Conservation (phyloP, 2,329 filamentous ascomycete genomes). For the Trichoderma guizhouense region DNA sequence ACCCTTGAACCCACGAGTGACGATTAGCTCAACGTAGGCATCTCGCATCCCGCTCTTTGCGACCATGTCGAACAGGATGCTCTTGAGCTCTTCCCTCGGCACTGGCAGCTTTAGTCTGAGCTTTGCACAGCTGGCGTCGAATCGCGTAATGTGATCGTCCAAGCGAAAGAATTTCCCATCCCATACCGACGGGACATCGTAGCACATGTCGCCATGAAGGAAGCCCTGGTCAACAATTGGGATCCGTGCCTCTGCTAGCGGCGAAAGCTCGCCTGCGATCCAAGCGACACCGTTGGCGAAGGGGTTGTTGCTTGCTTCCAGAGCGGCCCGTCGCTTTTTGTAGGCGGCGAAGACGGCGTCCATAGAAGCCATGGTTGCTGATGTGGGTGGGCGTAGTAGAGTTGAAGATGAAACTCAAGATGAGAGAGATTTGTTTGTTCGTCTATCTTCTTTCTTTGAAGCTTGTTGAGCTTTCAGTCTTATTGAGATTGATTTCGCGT, state of each 20-base stretch:
- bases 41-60: constrained; percentile 9
- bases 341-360: background rate
- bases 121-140: background rate
- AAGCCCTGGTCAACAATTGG: constrained; percentile 8
- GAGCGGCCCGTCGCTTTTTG: background rate
- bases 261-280: constrained; percentile 1
- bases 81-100: background rate
- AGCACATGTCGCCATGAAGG: constrained; percentile 6
- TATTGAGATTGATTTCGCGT: background rate
- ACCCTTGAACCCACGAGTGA: background rate
- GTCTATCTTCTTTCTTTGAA: background rate
- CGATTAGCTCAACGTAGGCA: constrained; percentile 5
- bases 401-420: background rate
- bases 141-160: background rate
- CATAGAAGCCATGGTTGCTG: background rate
- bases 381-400: background rate
- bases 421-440: background rate
- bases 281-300: background rate
- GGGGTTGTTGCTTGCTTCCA: constrained; percentile 1
- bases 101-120: background rate
- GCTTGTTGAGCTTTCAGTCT: background rate
- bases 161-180: constrained; percentile 12
- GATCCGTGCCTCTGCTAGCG: constrained; percentile 4
- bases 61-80: constrained; percentile 8
- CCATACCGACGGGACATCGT: constrained; percentile 8